Base-by-base conservation (phyloP, 768 basidiomycete species). In the Tephrocybe rancida region DNA sequence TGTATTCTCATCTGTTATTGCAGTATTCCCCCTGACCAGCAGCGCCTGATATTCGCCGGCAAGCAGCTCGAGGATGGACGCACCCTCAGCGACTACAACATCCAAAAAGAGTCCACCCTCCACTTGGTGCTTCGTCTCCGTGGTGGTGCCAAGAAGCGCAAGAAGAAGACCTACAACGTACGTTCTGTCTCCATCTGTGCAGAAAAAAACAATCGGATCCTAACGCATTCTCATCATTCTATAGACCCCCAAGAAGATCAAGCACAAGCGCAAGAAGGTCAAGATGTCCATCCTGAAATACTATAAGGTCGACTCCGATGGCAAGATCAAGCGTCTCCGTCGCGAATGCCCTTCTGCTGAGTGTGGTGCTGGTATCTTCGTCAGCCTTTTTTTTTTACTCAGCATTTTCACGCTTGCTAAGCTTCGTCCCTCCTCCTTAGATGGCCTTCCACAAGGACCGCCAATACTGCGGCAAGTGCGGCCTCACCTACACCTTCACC, bases 211-310 rank as follows among this genome's bases (percentile, higher is more conserved):
- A 46, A 24, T 35, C 13, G 13, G 13, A n/a, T 8, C 2, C 52
- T 51, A 14, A 61, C 43, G 25, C 19, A 46, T n/a, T 16, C 4
- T 37, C 16, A 9, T 19, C 49, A 16, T 27, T 55, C 34, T 63
- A 14, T 64, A 91, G 89, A 96, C 94, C 67, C 95, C 94, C 75
- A 97, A 96, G 85, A 98, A 98, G 85, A 87, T 97, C 85, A 98
- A 97, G 88, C 95, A 96, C 83, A 97, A 97, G 86, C 88, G 90
- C 75, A 98, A 98, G 85, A 97, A 98, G 84, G 93, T 96, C 82
- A 98, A 98, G 89, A 98, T 99, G 94, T 79, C 95, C 68, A 97
- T 98, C 79, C 82, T 99, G 74, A 98, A 98, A 79, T 99, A 97
- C 85, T 99, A 98, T 83, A 96, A 97, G 80, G 95, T 99, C 64